Base-by-base conservation (phyloP, 352 stramenopile species). In the Blastocystis sp. region DNA sequence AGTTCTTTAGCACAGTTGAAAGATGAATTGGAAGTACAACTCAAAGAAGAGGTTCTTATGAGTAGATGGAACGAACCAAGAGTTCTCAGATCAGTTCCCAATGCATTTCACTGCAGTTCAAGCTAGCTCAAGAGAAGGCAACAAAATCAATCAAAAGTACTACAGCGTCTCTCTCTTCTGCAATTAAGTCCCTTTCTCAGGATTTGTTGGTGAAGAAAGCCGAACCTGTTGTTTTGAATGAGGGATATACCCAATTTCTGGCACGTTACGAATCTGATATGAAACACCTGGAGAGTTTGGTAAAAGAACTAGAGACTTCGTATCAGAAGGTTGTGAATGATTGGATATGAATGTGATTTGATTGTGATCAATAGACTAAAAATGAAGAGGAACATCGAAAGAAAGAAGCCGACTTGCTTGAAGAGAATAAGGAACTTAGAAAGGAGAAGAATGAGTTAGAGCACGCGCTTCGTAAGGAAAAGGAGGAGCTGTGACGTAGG, bases 121-220 rank as follows among this genome's bases (percentile, higher is more conserved):
- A 84, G 24, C 73, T 84, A 19, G 42, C 73, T 13, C 48, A 84
- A 48, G 73, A 84, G 30, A 84, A 84, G 53, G 54, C 48, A 1
- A 48, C 53, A 15, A 84, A 84, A 51, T 66, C 73, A 22, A 84
- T 66, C 15, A 84, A 84, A 24, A 84, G 73, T 30, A 84, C 73
- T 15, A 56, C 48, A 24, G 48, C 73, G 4, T 42, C 73, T 6
- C 44, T 84, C 2, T 64, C 73, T n/a, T 27, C 73, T n/a, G 57
- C 73, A 17, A 64, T 66, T 56, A 64, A 64, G 24, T 48, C 73
- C 17, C 0, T 66, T 27, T 66, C 73, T 2, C 48, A 66, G n/a
- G 73, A 84, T 19, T 37, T 84, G 5, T 48, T 66, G 22, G 24
- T 56, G 30, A 24, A 56, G 33, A 81, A 81, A 44, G 62, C 30